These are phyloP conservation scores for Rusavskia elegans DNA, from an alignment of 495 filamentous ascomycete species.

Conservation along the genomic window DNA sequence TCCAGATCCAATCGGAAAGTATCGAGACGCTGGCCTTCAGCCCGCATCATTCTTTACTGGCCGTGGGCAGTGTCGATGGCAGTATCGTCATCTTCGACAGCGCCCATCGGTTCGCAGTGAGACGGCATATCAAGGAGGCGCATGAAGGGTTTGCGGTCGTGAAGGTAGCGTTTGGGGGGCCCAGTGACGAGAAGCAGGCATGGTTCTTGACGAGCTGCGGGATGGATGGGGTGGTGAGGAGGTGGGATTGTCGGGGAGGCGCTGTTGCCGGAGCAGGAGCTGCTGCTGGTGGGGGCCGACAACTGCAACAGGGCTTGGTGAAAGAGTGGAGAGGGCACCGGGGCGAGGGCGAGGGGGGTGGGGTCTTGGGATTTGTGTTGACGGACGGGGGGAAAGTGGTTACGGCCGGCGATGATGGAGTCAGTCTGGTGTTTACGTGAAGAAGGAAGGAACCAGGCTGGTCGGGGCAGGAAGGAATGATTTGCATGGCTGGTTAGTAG, in stretches of 20 bases:
- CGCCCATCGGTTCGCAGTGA: conserved; percentile 63
- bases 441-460: conserved; percentile 1
- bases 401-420: conserved; percentile 78
- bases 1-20: conserved; percentile 58
- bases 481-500: neutral
- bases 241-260: conserved; percentile 77
- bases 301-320: conserved; percentile 36
- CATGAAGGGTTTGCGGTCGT: conserved; percentile 63
- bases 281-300: neutral
- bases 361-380: conserved; percentile 81
- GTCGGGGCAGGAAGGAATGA: neutral
- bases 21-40: conserved; percentile 82
- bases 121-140: conserved; percentile 62
- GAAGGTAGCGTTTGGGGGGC: conserved; percentile 62
- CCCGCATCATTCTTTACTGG: conserved; percentile 58
- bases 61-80: conserved; percentile 81
- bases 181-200: conserved; percentile 12
- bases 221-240: conserved; percentile 70
- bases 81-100: conserved; percentile 79
- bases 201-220: conserved; percentile 55
- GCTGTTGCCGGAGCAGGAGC: conserved; percentile 34
- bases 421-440: conserved; percentile 51
- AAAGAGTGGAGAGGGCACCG: conserved; percentile 75
- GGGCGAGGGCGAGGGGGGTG: conserved; percentile 66
- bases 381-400: conserved; percentile 53